Evolutionary conservation across 306 rosid species (phyloP).

Genomic region (Boehmeria nivea): DNA sequence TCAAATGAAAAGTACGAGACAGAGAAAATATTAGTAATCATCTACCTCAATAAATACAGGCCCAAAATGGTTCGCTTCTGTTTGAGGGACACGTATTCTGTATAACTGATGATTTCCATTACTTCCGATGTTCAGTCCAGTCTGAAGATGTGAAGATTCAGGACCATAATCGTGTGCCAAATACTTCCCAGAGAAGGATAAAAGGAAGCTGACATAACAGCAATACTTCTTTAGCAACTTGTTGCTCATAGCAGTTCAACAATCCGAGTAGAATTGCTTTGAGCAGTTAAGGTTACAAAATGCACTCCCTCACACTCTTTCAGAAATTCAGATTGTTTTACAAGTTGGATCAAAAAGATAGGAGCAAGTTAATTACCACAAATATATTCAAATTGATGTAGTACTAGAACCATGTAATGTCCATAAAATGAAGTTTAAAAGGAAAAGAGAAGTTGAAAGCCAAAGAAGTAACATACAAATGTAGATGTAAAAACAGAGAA

Average conservation of each 20-base stretch:
- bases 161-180: constrained; percentile 42
- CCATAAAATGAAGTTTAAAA: neutral
- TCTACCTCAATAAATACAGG: constrained; percentile 94
- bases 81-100: constrained; percentile 66
- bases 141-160: constrained; percentile 43
- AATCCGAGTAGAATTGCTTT: constrained; percentile 15
- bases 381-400: neutral
- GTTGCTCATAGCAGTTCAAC: constrained; percentile 1
- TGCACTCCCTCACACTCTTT: neutral
- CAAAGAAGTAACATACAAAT: neutral
- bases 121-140: constrained; percentile 38
- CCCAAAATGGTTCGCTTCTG: constrained; percentile 58
- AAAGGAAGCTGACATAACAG: constrained; percentile 69
- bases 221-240: constrained; percentile 17
- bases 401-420: neutral
- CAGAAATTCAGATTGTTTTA: neutral
- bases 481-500: neutral
- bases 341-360: no score
- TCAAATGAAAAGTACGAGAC: constrained; percentile 13
- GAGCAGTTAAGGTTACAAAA: constrained; percentile 10
- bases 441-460: neutral
- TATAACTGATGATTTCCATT: constrained; percentile 53
- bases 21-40: constrained; percentile 10
- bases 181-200: constrained; percentile 88
- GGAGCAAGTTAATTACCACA: no score